Evolutionary conservation across 371 early-diverging fungal species (phyloP).

Genomic region (Nosema bombycis): DNA sequence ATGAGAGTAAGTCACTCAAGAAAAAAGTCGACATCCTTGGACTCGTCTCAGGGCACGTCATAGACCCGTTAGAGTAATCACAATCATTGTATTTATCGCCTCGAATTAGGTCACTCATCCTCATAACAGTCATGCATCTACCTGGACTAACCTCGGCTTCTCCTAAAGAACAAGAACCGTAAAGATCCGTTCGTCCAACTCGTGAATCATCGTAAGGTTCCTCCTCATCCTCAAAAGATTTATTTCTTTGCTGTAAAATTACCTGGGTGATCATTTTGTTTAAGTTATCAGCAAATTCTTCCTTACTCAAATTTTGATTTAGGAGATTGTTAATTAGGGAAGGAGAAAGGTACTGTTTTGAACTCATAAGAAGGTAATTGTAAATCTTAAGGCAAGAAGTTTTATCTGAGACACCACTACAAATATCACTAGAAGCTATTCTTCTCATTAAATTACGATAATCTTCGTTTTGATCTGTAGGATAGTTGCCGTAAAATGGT

Average conservation of each 20-base stretch:
- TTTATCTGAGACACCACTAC: background rate
- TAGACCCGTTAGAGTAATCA: background rate
- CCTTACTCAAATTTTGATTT: background rate
- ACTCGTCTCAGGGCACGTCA: too few species aligned
- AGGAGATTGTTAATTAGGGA: background rate
- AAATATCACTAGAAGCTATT: background rate
- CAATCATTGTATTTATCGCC: background rate
- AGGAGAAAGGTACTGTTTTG: background rate
- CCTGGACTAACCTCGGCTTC: background rate
- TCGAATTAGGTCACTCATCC: background rate
- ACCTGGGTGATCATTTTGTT: background rate
- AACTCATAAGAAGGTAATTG: background rate
- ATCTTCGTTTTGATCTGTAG: background rate
- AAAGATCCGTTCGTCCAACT: background rate
- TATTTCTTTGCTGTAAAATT: background rate
- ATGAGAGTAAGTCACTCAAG: too few species aligned
- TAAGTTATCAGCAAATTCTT: background rate
- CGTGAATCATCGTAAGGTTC: too few species aligned
- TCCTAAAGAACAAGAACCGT: background rate
- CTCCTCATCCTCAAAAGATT: background rate
- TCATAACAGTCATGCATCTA: background rate
- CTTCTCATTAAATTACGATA: background rate
- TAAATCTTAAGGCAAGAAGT: background rate
- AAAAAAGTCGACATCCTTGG: background rate
- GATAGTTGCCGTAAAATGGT: background rate